Percentiles rank a stretch among this genome's conserved stretches.
Evolutionary conservation across 345 rosid genomes (phyloP).

Genomic region (Populus deltoides): DNA sequence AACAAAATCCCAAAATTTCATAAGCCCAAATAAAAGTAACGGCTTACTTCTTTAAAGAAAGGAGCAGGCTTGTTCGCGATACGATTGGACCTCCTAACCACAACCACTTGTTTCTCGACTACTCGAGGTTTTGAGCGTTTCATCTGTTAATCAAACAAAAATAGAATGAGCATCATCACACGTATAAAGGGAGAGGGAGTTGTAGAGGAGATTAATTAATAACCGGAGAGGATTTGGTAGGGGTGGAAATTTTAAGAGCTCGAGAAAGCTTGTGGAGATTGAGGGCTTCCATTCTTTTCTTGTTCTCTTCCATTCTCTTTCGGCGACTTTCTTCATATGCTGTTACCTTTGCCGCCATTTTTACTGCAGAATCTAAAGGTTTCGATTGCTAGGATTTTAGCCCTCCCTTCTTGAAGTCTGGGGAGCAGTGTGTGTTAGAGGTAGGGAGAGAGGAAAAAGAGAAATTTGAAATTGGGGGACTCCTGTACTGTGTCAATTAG

Average conservation of each 20-base stretch:
- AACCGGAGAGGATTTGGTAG: slow-evolving; percentile 20
- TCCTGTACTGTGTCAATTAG: too few relatives aligned
- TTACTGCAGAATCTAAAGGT: too few relatives aligned
- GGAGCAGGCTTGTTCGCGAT: slow-evolving; percentile 17
- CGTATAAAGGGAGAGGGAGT: neutral
- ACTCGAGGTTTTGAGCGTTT: slow-evolving; percentile 1
- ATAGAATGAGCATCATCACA: neutral
- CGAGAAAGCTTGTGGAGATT: slow-evolving; percentile 18
- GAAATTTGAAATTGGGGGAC: too few relatives aligned
- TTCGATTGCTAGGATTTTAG: too few relatives aligned
- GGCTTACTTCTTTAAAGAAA: slow-evolving; percentile 4
- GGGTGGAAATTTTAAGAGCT: slow-evolving; percentile 10
- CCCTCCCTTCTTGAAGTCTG: too few relatives aligned
- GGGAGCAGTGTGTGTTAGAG: too few relatives aligned
- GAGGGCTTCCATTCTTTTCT: slow-evolving; percentile 26
- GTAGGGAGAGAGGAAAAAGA: too few relatives aligned
- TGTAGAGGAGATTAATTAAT: neutral
- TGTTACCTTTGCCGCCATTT: slow-evolving; percentile 4
- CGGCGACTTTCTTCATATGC: slow-evolving; percentile 15
- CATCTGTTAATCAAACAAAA: neutral
- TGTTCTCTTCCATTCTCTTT: slow-evolving; percentile 15
- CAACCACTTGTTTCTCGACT: slow-evolving; percentile 9
- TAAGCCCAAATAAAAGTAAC: neutral
- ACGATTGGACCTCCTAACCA: slow-evolving; percentile 20
- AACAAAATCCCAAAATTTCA: neutral